Evolutionary conservation across 352 stramenopile species (phyloP).

Genomic region (Globisporangium perplexum): DNA sequence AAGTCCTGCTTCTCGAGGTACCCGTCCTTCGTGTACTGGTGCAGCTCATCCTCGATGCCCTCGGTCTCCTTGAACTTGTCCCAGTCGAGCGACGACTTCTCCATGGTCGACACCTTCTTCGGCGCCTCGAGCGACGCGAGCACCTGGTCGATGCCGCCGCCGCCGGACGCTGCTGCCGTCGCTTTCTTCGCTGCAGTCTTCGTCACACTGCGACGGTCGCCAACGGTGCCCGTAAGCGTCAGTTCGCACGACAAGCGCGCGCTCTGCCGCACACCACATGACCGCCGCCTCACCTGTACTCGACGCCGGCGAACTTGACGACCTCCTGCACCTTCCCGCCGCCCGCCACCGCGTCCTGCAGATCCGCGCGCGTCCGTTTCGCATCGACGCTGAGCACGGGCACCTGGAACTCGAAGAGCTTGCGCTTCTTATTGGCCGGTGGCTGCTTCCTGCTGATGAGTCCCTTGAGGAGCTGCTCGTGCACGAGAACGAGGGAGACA

Average conservation of each 20-base stretch:
- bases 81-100: slow-evolving; percentile 95
- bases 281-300: slow-evolving; percentile 50
- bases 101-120: slow-evolving; percentile 92
- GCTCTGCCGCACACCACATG: neutral
- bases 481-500: neutral
- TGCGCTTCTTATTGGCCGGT: slow-evolving; percentile 52
- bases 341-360: slow-evolving; percentile 7
- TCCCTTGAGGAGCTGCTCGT: slow-evolving; percentile 33
- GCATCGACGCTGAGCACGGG: slow-evolving; percentile 66
- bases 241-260: too few relatives aligned
- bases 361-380: slow-evolving; percentile 42
- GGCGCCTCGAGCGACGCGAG: slow-evolving; percentile 82
- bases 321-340: slow-evolving; percentile 43
- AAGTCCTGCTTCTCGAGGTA: slow-evolving; percentile 97
- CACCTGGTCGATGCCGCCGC: slow-evolving; percentile 71
- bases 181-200: slow-evolving; percentile 21
- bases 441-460: slow-evolving; percentile 47
- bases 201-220: neutral
- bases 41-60: slow-evolving; percentile 90
- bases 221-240: too few relatives aligned
- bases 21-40: slow-evolving; percentile 91
- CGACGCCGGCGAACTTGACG: slow-evolving; percentile 81
- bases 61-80: slow-evolving; percentile 93
- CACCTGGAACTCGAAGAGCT: slow-evolving; percentile 63
- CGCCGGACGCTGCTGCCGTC: neutral